Percentiles rank a stretch among this genome's conserved stretches.
These are phyloP conservation scores for Debaryomycetaceae sp. DNA, from an alignment of 1,139 yeast genomes.

Conservation along the genomic window DNA sequence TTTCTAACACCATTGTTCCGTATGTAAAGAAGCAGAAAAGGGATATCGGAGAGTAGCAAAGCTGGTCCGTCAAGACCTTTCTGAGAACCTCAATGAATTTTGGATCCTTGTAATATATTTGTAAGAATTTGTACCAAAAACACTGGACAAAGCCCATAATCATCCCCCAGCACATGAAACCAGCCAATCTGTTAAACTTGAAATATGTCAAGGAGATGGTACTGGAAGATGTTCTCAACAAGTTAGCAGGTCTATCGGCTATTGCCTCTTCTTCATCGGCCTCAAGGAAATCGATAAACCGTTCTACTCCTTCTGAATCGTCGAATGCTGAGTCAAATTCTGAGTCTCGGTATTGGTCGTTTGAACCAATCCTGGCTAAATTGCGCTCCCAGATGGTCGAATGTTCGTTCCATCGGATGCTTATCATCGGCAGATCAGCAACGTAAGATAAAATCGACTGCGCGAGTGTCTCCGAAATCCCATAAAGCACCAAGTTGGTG, in stretches of 20 bases:
- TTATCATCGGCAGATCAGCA: constrained; percentile 19
- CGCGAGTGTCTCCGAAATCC: constrained; percentile 87
- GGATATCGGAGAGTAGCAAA: constrained; percentile 84
- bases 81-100: constrained; percentile 78
- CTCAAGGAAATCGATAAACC: constrained; percentile 38
- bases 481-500: constrained; percentile 80
- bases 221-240: constrained; percentile 2
- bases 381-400: constrained; percentile 1
- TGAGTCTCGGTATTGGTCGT: not conserved
- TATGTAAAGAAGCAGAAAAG: constrained; percentile 78
- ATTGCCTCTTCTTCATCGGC: constrained; percentile 5
- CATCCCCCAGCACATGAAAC: constrained; percentile 88
- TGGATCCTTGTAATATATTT: constrained; percentile 79
- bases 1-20: constrained; percentile 78
- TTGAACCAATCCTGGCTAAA: not conserved
- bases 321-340: not conserved
- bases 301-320: constrained; percentile 16
- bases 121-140: constrained; percentile 84
- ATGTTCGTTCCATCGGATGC: constrained; percentile 19
- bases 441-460: constrained; percentile 56
- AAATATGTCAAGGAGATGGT: constrained; percentile 35
- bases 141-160: constrained; percentile 79
- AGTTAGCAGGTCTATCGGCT: constrained; percentile 1
- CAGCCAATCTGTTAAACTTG: constrained; percentile 66
- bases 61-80: constrained; percentile 85